Base-by-base conservation (phyloP, 83 land plant genomes). In the Isoetes engelmannii region DNA sequence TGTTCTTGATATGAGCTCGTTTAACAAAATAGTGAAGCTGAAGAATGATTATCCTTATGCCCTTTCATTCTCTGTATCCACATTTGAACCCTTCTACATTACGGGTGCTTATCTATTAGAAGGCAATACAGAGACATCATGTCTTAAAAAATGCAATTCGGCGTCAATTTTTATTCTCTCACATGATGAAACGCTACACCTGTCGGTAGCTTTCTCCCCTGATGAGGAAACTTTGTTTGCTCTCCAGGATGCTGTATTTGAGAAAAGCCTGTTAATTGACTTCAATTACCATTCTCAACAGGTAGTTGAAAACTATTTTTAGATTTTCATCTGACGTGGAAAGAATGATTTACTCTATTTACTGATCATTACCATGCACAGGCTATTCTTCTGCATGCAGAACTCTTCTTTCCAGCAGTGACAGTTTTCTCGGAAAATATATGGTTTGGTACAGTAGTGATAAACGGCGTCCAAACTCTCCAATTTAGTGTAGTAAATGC, bases 381-480 rank as follows among this genome's bases (percentile, higher is more conserved):
- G 62, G 62, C 28, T 12, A 18, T 59, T 12, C 62, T 42, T 19
- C 28, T 59, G 12, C 1, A 59, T 12, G 62, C 62, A 59, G 28
- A 59, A 18, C 28, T 59, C 9, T 12, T 59, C 9, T 59, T 59
- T 59, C 62, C 62, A 18, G 62, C 62, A 12, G 62, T 18, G 8
- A 59, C 10, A 59, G 62, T 59, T 8, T 10, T 59, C 8, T 59
- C 62, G 4, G 62, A 59, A 18, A 12, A 37, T 42, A 59, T 59
- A 12, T 59, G 62, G 62, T 59, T 59, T 59, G 62, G 62, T 12
- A 8, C 12, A 59, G 62, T 59, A 7, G 62, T 59, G 0, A 59
- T 59, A 59, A 59, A 59, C 1, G 62, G 28, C 8, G 12, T 19
- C 1, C 62, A 59, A 37, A 59, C 62, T 19, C 62, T 59, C 28